Base-by-base conservation (phyloP, 345 rosid species). In the Cardamine resedifolia region DNA sequence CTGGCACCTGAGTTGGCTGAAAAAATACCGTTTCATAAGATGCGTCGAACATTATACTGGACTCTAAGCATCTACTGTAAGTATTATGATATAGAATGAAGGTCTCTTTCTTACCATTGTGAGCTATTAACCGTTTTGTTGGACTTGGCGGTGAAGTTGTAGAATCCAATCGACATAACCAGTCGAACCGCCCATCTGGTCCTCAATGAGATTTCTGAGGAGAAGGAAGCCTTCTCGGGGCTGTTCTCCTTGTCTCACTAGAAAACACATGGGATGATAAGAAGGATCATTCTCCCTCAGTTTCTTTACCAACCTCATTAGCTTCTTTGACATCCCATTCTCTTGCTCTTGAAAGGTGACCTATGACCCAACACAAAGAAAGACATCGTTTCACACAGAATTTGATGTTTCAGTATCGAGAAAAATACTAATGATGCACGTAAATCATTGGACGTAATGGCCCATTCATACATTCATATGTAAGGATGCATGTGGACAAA, bases 191-290 rank as follows among this genome's bases (percentile, higher is more conserved):
- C 89, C 89, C 47, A 79, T 82, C 82, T 81, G 96, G 77, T 92
- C 97, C 80, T 96, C 99, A 20, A 87, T 74, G 61, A 96, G 92
- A 81, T 88, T 87, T 44, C 85, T 71, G 49, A 90, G 96, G 23
- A 96, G 86, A 76, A 90, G 81, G 68, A 81, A 83, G 33, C 95
- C 99, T 85, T 96, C 98, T 76, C 97, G 85, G 31, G 98, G 98
- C 78, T 96, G 99, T 64, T 96, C 98, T 66, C 99, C 98, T 86
- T 96, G 98, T 53, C 99, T 87, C 15, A 92, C 92, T 49, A 92
- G 93, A 68, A 83, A 78, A 60, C 92, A 77, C 63, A 84, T 76
- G 74, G 85, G 96, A 75, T 92, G 80, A 76, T 87, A 90, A 2
- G 97, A 89, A 58, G 73, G 85, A 69, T 96, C 96, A 14, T 66